phyloP scores from a whole-genome alignment of 345 rosid genomes.

The Eucalyptus tenuipes region DNA sequence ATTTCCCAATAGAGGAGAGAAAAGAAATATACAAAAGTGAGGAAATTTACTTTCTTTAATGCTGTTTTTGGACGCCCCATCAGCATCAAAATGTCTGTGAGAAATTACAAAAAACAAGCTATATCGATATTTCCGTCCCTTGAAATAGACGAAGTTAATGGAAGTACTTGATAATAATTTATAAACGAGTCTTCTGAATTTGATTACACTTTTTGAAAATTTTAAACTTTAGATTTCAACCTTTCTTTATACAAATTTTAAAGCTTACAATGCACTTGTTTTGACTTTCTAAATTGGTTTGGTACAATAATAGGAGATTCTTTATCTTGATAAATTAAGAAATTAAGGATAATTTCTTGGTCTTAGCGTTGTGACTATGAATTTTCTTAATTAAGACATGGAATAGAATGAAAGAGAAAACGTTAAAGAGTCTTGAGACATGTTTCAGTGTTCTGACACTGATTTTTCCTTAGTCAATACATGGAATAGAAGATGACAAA shows the following conservation, averaged over 20 bases:
- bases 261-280: background rate
- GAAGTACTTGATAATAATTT: background rate
- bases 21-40: background rate
- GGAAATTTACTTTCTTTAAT: background rate
- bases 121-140: background rate
- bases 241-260: background rate
- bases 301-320: background rate
- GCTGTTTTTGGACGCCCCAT: background rate
- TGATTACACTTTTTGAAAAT: accelerated
- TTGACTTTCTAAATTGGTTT: background rate
- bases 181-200: accelerated
- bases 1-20: background rate
- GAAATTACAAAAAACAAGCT: background rate
- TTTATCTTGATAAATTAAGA: background rate
- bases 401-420: background rate
- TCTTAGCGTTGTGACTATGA: background rate
- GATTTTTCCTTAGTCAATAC: background rate
- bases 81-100: background rate
- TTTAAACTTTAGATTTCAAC: background rate
- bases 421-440: background rate
- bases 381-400: background rate
- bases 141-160: background rate
- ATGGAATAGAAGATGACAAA: background rate
- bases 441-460: background rate
- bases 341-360: background rate